Percentiles rank a stretch among this genome's conserved stretches.
Conservation (phyloP, 306 rosid species). For the Senna siamea region DNA sequence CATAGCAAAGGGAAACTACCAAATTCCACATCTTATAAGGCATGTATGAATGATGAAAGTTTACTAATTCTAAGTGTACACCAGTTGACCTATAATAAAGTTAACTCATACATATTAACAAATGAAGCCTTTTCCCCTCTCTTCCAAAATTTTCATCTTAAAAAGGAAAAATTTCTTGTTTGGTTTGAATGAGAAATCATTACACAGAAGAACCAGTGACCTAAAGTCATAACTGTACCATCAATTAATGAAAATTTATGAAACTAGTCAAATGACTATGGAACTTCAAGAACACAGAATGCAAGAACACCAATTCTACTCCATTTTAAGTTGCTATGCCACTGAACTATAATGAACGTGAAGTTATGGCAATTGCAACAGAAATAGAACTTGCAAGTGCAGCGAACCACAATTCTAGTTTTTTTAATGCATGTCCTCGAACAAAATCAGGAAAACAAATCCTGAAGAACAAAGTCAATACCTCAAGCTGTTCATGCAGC, state of each 20-base stretch:
- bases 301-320: constrained; percentile 21
- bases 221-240: neutral
- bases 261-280: constrained; percentile 9
- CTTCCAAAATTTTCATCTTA: neutral
- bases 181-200: neutral
- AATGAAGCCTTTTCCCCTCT: neutral
- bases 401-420: constrained; percentile 30
- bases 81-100: no score
- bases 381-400: constrained; percentile 27
- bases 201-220: neutral
- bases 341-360: constrained; percentile 21
- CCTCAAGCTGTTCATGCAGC: constrained; percentile 99
- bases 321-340: constrained; percentile 17
- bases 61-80: no score
- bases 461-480: constrained; percentile 40
- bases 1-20: constrained; percentile 13
- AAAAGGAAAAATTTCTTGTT: neutral
- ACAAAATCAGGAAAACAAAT: constrained; percentile 32
- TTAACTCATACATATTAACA: no score
- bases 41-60: neutral
- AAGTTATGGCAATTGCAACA: constrained; percentile 31
- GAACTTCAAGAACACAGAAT: constrained; percentile 8
- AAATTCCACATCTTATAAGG: neutral
- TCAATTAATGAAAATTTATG: constrained; percentile 20
- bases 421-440: constrained; percentile 25